A percentile compares a stretch with the other conserved stretches of the same genome.
Evolutionary conservation across 345 rosid species (phyloP).

Genomic region (Aurinia saxatilis): DNA sequence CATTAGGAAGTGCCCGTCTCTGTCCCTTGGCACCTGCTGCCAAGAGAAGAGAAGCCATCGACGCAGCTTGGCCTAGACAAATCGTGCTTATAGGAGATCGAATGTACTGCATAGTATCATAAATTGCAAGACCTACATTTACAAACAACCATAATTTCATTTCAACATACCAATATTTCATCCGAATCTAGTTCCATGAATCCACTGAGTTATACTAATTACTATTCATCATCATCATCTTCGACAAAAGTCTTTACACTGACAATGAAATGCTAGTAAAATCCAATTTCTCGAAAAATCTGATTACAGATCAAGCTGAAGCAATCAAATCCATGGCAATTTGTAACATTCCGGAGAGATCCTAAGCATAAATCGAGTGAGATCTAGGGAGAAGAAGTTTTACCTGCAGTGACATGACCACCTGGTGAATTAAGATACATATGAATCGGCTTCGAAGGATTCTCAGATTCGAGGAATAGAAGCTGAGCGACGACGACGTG

Average conservation of each 20-base stretch:
- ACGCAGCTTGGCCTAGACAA: conserved; percentile 93
- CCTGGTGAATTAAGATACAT: conserved; percentile 98
- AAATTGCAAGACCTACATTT: conserved; percentile 69
- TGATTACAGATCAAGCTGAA: background rate
- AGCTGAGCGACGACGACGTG: conserved; percentile 92
- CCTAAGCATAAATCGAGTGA: too few species aligned
- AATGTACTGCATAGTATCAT: conserved; percentile 89
- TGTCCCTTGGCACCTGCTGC: conserved; percentile 83
- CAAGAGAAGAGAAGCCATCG: conserved; percentile 88
- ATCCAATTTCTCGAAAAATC: background rate
- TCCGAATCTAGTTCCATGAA: background rate
- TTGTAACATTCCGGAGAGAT: background rate
- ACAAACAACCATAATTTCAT: background rate
- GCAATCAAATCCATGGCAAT: background rate
- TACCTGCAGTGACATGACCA: conserved; percentile 81
- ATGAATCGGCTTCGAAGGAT: conserved; percentile 75
- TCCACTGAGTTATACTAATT: background rate
- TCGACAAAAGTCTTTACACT: background rate
- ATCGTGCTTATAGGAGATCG: conserved; percentile 75
- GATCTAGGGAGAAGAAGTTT: background rate
- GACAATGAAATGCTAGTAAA: background rate
- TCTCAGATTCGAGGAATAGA: conserved; percentile 81
- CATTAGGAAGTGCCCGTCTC: conserved; percentile 79
- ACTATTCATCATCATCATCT: background rate
- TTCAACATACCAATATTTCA: background rate